Evolutionary conservation across 2,329 filamentous ascomycete species (phyloP).

Genomic region (Ophiocordyceps polyrhachis-furcata): DNA sequence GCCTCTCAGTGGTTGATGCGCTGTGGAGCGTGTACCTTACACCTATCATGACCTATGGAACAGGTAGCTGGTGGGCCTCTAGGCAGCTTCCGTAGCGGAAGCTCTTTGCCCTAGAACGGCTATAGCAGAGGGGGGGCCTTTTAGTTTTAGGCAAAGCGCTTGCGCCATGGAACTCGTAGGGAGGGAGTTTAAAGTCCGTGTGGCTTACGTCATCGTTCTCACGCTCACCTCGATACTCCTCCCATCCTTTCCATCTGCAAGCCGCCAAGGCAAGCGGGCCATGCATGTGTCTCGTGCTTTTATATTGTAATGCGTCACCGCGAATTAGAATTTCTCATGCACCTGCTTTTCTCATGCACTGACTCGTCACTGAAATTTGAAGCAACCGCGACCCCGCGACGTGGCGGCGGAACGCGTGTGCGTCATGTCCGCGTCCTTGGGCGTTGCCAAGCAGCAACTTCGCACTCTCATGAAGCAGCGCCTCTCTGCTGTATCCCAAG

Average conservation of each 20-base stretch:
- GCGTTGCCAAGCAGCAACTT: conserved; percentile 57
- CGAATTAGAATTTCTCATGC: not conserved
- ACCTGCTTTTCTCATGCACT: not conserved
- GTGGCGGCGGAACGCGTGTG: not conserved
- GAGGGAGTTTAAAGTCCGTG: no score
- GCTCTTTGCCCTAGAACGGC: no score
- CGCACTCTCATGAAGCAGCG: conserved; percentile 49
- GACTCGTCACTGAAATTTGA: not conserved
- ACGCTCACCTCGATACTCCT: not conserved
- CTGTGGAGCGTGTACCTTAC: no score
- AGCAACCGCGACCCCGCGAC: not conserved
- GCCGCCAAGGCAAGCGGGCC: not conserved
- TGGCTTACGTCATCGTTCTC: not conserved
- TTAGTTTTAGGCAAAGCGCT: no score
- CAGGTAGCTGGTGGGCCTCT: no score
- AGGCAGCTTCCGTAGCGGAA: no score
- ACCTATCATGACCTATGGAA: no score
- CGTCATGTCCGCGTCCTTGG: conserved; percentile 34
- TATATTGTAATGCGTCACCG: not conserved
- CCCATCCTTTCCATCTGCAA: not conserved
- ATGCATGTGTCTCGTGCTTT: not conserved
- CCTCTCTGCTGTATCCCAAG: conserved; percentile 41
- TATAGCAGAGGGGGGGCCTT: no score
- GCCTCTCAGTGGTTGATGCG: no score
- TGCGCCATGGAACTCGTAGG: no score